Evolutionary conservation across 2,329 filamentous ascomycete genomes (phyloP), one percentile per base, ranked within the genome.

Genomic region (Botryotinia globosa): DNA sequence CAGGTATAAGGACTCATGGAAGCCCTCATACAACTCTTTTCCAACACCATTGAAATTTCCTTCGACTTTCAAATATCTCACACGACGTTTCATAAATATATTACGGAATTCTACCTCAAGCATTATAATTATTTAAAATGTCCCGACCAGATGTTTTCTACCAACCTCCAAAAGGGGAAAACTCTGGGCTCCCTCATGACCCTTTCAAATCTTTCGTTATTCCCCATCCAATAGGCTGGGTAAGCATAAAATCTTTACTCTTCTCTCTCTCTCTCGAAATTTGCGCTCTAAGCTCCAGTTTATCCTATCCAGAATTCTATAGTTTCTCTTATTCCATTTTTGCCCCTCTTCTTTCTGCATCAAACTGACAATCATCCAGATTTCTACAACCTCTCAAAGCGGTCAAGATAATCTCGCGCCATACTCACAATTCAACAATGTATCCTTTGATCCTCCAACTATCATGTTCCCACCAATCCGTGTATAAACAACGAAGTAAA

Each of bases 361-460:
- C 62, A 34, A 48, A 34, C 29, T 29, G 6, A 29, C 5, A 12
- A 25, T 25, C n/a, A 6, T 16, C 5, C 29, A 65, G 62, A 65
- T 65, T 32, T 65, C 62, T 42, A 74, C 72, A 39, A 75, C 74
- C 34, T 71, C 65, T 42, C 68, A 45, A n/a, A 51, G 45, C 16
- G 73, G 73, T 10, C 74, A 69, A 29, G 73, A 75, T 48, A 75
- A 75, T 48, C 65, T 75, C 8, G 74, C 56, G 3, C 74, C 74
- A 7, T 74, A 54, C 34, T 74, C 73, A 32, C 74, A 75, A 64
- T 75, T 75, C 62, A 75, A 70, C 45, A 75, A 74, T 58, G 73
- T 75, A 20, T 74, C 74, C 5, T 75, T 75, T 22, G 70, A 75
- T 65, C 73, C 74, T 4, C 72, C 73, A 32, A 75, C 72, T 5